Percentiles rank a stretch among this genome's conserved stretches.
These are phyloP conservation scores for Aureobasidium vineae DNA, from an alignment of 2,329 filamentous ascomycete species.

Conservation along the genomic window DNA sequence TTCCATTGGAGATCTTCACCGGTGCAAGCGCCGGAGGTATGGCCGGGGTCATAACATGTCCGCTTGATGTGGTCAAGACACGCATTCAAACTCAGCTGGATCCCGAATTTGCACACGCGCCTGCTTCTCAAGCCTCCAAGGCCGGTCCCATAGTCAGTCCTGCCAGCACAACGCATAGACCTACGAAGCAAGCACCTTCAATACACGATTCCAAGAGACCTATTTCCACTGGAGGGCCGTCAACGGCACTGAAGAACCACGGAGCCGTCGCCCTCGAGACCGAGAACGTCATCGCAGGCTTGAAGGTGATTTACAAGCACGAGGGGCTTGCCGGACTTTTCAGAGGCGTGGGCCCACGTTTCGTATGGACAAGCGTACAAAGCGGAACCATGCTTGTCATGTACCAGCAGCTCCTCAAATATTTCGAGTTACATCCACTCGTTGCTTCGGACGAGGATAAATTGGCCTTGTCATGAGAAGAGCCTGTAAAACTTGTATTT, in stretches of 20 bases:
- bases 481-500: conserved; percentile 27
- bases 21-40: conserved; percentile 87
- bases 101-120: conserved; percentile 42
- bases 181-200: conserved; percentile 10
- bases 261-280: conserved; percentile 81
- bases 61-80: conserved; percentile 96
- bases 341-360: conserved; percentile 85
- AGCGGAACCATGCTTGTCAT: conserved; percentile 95
- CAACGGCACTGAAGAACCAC: conserved; percentile 74
- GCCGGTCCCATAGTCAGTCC: conserved; percentile 17
- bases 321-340: conserved; percentile 92
- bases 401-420: conserved; percentile 82
- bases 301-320: conserved; percentile 83
- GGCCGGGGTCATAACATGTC: conserved; percentile 91
- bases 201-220: conserved; percentile 52
- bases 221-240: conserved; percentile 89
- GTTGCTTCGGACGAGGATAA: conserved; percentile 32
- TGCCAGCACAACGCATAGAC: conserved; percentile 27
- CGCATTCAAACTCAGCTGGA: conserved; percentile 89
- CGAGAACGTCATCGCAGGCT: conserved; percentile 79
- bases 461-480: conserved; percentile 22
- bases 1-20: conserved; percentile 81
- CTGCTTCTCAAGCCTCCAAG: conserved; percentile 21
- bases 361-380: conserved; percentile 97
- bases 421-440: conserved; percentile 61